Evolutionary conservation across 192 early-diverging fungal genomes (phyloP).

Genomic region (Pilobolus umbonatus): DNA sequence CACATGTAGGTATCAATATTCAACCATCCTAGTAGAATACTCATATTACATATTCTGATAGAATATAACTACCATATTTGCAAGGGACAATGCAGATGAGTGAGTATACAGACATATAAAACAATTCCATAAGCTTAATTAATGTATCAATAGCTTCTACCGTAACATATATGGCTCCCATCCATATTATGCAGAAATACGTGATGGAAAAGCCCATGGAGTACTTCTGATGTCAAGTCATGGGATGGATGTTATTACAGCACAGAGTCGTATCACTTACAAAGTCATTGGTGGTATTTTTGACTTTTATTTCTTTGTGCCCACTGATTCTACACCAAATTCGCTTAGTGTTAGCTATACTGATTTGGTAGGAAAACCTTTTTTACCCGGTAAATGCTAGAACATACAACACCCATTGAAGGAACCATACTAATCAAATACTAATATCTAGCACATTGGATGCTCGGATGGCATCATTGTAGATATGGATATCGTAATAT

Average conservation of each 20-base stretch:
- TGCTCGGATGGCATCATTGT: slow-evolving; percentile 31
- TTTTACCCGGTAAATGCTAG: no score
- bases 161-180: slow-evolving; percentile 61
- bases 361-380: slow-evolving; percentile 58
- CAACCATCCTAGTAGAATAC: no score
- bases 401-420: no score
- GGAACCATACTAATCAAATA: no score
- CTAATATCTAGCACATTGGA: slow-evolving; percentile 26
- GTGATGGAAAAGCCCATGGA: slow-evolving; percentile 45
- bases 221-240: slow-evolving; percentile 58
- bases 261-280: slow-evolving; percentile 48
- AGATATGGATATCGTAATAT: slow-evolving; percentile 52
- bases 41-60: not conserved
- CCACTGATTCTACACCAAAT: slow-evolving; percentile 30
- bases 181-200: slow-evolving; percentile 59
- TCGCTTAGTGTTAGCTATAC: slow-evolving; percentile 48
- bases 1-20: slow-evolving; percentile 21
- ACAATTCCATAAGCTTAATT: no score
- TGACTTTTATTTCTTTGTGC: slow-evolving; percentile 63
- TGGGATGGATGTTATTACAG: slow-evolving; percentile 58
- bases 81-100: slow-evolving; percentile 3
- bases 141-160: no score
- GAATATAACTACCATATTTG: slow-evolving; percentile 7
- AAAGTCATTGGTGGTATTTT: slow-evolving; percentile 60
- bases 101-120: no score